Base-by-base conservation (phyloP, 2,329 filamentous ascomycete genomes). In the Mycosphaerelloides madeirae region DNA sequence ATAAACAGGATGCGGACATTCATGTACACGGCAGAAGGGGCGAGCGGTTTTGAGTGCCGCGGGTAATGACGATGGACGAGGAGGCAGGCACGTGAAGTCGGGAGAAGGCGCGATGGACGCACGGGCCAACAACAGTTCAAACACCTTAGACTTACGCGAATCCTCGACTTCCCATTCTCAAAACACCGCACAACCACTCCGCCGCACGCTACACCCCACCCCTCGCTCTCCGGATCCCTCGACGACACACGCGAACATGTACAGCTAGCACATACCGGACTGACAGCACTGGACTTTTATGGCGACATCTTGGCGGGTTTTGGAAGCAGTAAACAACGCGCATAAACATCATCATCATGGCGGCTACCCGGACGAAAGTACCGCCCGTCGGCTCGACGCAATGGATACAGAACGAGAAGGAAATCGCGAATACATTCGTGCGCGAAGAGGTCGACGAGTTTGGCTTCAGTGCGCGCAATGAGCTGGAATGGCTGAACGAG, bases 401-500 rank as follows among this genome's bases (percentile, higher is more conserved):
- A 69, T 98, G 93, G 93, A 81, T 96, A 54, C 73, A 82, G 25
- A 83, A 87, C 55, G 93, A 98, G 73, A 80, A 90, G 57, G 78
- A 83, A 33, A 85, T 90, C 60, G 83, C 87, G 12, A 72, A 81
- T 43, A 79, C 86, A 54, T 82, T 96, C 52, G 78, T 85, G 13
- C 77, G 84, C 36, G 79, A 88, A 44, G 93, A 97, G 66, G 79
- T 87, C 43, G 91, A 97, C 56, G 94, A 98, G 69, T 94, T 97
- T 62, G 81, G 86, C 33, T 97, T 87, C 69, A 88, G 89, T 22
- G 90, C 87, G 50, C 81, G 87, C 46, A 95, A 97, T 68, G 93
- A 98, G 66, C 74, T 97, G 61, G 90, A 97, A 65, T 98, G 93
- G 93, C 75, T 98, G 58, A 97, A 98, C 62, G 93, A 97, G 70